Conservation (phyloP, 2,329 filamentous ascomycete species). For the Scopulariopsis brevicaulis region DNA sequence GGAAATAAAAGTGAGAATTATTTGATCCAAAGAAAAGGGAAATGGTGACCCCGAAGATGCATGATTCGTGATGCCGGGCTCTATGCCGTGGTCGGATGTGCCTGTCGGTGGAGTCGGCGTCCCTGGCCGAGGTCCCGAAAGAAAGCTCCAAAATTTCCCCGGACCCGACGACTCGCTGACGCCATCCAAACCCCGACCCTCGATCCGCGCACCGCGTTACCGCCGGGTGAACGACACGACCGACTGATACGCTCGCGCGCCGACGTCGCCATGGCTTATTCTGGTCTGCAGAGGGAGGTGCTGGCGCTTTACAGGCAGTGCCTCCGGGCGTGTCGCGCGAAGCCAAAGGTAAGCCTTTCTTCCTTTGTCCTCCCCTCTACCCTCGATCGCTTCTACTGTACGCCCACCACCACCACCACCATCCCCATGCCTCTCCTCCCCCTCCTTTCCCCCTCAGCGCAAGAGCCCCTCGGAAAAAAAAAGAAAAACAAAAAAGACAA, state of each 20-base stretch:
- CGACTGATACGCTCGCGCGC: background rate
- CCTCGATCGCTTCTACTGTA: background rate
- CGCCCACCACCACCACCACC: background rate
- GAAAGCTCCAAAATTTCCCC: too few species aligned
- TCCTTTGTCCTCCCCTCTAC: constrained; percentile 1
- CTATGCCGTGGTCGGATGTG: too few species aligned
- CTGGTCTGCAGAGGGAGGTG: constrained; percentile 85
- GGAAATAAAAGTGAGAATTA: background rate
- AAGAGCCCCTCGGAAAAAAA: too few species aligned
- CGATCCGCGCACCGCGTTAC: background rate
- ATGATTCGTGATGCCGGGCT: too few species aligned
- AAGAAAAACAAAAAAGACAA: too few species aligned
- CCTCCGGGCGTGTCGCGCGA: constrained; percentile 68
- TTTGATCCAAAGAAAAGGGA: too few species aligned
- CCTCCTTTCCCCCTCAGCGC: too few species aligned
- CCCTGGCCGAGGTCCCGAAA: too few species aligned
- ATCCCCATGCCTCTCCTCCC: too few species aligned
- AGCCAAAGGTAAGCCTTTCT: constrained; percentile 52
- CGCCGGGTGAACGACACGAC: background rate
- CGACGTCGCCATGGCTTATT: constrained; percentile 35
- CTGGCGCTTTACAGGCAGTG: constrained; percentile 78
- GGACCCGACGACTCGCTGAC: too few species aligned
- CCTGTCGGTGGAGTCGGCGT: too few species aligned
- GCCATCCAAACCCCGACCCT: background rate
- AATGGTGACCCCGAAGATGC: too few species aligned